Conservation (phyloP, 495 filamentous ascomycete genomes). For the Bathelium albidoporum region DNA sequence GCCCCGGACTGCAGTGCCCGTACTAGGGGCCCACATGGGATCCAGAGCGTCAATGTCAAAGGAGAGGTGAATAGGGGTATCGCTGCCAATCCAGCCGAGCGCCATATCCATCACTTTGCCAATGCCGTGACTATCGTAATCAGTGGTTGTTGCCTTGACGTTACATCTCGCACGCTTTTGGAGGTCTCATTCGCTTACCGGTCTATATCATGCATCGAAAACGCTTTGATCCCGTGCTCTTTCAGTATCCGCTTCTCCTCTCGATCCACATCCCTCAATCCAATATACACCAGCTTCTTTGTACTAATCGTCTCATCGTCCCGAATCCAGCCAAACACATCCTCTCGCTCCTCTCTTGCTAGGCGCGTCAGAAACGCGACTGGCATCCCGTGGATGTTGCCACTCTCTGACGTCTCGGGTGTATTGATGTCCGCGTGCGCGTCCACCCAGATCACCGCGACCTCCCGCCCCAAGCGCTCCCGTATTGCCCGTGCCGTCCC, state of each 20-base stretch:
- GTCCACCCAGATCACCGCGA: conserved; percentile 97
- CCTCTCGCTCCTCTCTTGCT: conserved; percentile 55
- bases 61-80: conserved; percentile 91
- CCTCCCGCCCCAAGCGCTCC: conserved; percentile 66
- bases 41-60: conserved; percentile 97
- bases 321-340: conserved; percentile 81
- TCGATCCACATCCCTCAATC: conserved; percentile 80
- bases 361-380: conserved; percentile 85
- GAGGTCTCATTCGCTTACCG: conserved; percentile 39
- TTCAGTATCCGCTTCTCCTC: conserved; percentile 83
- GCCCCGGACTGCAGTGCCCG: conserved; percentile 90
- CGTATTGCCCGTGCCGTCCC: conserved; percentile 76
- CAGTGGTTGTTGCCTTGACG: too few relatives aligned
- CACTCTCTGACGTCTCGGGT: conserved; percentile 77
- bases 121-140: conserved; percentile 63
- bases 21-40: conserved; percentile 91
- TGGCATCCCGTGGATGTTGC: conserved; percentile 98
- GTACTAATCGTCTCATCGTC: conserved; percentile 53
- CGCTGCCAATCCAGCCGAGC: conserved; percentile 80
- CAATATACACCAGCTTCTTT: conserved; percentile 94
- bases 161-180: too few relatives aligned
- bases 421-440: conserved; percentile 97
- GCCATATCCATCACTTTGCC: conserved; percentile 97
- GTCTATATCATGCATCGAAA: conserved; percentile 98
- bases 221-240: conserved; percentile 85